Base-by-base conservation (phyloP, 2,329 filamentous ascomycete species). In the Magnaporthales sp. region DNA sequence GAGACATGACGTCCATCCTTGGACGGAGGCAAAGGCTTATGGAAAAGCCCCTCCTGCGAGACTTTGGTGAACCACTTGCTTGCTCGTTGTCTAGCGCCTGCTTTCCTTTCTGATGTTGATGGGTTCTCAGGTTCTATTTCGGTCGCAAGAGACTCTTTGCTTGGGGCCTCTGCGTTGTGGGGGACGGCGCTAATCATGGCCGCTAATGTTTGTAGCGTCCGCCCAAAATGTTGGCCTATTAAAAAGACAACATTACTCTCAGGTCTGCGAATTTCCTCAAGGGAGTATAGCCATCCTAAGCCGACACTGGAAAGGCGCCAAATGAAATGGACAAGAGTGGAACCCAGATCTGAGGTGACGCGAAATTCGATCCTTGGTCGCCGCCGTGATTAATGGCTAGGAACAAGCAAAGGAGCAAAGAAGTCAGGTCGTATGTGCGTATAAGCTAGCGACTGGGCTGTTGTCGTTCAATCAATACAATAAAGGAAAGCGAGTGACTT, bases 1-100 rank as follows among this genome's bases (percentile, higher is more conserved):
- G 71, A 69, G 10, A 75, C 69, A 29, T 70, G 70, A n/a, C 73
- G 73, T 19, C 73, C 73, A 56, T 75, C 69, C 24, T 68, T 68
- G 26, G 73, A 74, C 1, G 73, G 70, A 0, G 69, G 70, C 31
- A 74, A 67, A 4, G 67, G 63, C 26, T 67, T 71, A 56, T 69
- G 69, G 56, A 66, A 62, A 4, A 66, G n/a, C 11, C 64, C 54
- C 4, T 64, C 46, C 13, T 22, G 63, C 11, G 67, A 65, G 7
- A 62, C 51, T 15, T 66, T 29, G 22, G 58, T 38, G 26, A 67
- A 19, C 26, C 63, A n/a, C 8, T 56, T 32, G 29, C 54, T 63
- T 31, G 29, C 38, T 27, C 54, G 56, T 13, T n/a, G 56, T 31
- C 30, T 13, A 13, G 66, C 66, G 2, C 67, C 68, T 19, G 67